Evolutionary conservation across 257 asterid genomes (phyloP), one percentile per base, ranked within the genome.

Genomic region (Scutellaria galericulata): DNA sequence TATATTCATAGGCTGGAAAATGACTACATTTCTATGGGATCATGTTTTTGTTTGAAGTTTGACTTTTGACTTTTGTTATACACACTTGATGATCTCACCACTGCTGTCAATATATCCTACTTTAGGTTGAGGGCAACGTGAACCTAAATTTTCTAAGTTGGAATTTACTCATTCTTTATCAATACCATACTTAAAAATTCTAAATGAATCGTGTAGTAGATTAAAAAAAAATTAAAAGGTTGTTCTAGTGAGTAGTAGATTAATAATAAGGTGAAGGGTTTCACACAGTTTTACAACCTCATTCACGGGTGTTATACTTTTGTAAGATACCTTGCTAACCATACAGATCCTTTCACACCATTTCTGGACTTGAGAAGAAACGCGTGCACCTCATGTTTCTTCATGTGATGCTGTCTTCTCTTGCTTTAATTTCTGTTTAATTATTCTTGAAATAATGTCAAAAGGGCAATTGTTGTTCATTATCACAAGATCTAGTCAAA

Each of bases 51-150:
- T 73, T 56, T 69, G 27, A 58, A 51, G 61, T 68, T 58, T 80
- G 64, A 77, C 40, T 37, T 56, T 76, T 82, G 77, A 79, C 60
- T 72, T 75, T 77, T 51, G 60, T 70, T 63, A 22, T n/a, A 9
- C 73, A 60, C 68, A 67, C 64, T 35, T 48, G 22, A 62, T 73
- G 71, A 73, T 37, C 27, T 48, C 79, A 58, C 55, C 54, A 40
- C 40, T 37, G 15, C 9, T 27, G 35, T 27, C 35, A 27, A 2
- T 1, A 27, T 31, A 31, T 31, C 5, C 37, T 2, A 31, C 37
- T 31, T 27, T 31, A 31, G 37, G 37, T 24, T 24, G 18, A 24
- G 27, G 27, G 2, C 27, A 24, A 24, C 2, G 2, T 24, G 2
- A 2, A 1, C 27, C 27, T 24, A 24, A 24, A 24, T 24, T 24